Evolutionary conservation across 2,329 filamentous ascomycete species (phyloP), one percentile per base, ranked within the genome.

Genomic region (Botrytis byssoidea): DNA sequence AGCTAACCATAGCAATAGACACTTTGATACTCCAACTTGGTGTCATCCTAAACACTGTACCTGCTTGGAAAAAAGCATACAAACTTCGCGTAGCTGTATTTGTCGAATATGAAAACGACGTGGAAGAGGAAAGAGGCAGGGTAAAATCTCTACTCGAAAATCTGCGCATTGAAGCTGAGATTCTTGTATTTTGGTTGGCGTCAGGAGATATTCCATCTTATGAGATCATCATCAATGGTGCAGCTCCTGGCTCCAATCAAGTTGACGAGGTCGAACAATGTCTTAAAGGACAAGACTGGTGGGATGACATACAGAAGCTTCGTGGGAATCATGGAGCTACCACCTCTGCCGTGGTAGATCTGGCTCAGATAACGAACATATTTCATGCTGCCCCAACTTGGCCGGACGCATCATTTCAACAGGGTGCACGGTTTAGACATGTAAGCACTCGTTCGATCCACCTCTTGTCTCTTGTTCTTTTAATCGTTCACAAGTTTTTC

Each of bases 1-100:
- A 73, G 73, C 29, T 76, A 73, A 48, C 75, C 79, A 74, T 55
- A 10, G 65, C 88, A 87, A 20, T 67, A 89, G 88, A 91, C 78
- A 91, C 93, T 0, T 85, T 97, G n/a, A 96, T 97, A 74, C 85
- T 97, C 5, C 93, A 97, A 78, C 86, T 97, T 16, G 94, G 94
- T 0, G 95, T 93, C 78, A 97, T 97, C 74, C 83, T 97, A 1
- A 89, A 92, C 76, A 96, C 92, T 1, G 93, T 96, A 0, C 91
- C 91, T 4, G 89, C 91, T 0, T 97, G 93, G 93, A 93, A 92
- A 78, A 89, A 88, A 70, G 87, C 86, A 0, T 96, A 93, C 81
- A 87, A 85, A 59, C 83, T 97, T 12, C 90, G 94, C 57, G 92
- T 97, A 6, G 89, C 92, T 71, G 93, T 97, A 0, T 97, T 97